Percentiles rank a stretch among this genome's conserved stretches.
Conservation (phyloP, 352 stramenopile genomes). For the Pythium dissimile region DNA sequence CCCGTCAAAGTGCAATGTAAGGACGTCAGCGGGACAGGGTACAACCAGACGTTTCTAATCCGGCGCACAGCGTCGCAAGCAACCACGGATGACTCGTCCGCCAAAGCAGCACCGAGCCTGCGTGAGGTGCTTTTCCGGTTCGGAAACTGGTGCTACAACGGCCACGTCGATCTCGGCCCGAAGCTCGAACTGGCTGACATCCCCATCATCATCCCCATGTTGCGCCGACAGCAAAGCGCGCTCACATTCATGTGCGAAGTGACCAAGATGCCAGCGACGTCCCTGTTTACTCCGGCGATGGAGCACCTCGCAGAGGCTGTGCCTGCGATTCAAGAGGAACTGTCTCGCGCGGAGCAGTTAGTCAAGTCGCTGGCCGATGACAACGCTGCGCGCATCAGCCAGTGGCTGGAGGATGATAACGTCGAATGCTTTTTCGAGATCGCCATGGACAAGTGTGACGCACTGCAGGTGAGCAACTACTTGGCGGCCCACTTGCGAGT, state of each 20-base stretch:
- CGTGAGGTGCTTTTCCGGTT: slow-evolving; percentile 94
- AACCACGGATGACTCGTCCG: neutral
- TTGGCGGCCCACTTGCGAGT: neutral
- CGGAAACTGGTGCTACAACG: slow-evolving; percentile 95
- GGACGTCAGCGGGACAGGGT: slow-evolving; percentile 72
- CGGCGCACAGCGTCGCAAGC: slow-evolving; percentile 42
- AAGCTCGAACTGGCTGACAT: slow-evolving; percentile 90
- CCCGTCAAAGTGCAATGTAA: slow-evolving; percentile 83
- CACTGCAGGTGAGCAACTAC: slow-evolving; percentile 47
- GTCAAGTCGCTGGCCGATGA: slow-evolving; percentile 56
- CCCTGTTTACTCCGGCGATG: slow-evolving; percentile 86
- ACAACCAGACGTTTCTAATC: slow-evolving; percentile 87
- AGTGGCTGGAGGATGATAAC: slow-evolving; percentile 90
- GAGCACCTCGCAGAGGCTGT: slow-evolving; percentile 78
- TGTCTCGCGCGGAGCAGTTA: slow-evolving; percentile 82
- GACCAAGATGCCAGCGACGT: slow-evolving; percentile 85
- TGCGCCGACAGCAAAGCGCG: slow-evolving; percentile 90
- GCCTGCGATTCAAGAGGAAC: slow-evolving; percentile 85
- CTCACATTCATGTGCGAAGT: slow-evolving; percentile 93
- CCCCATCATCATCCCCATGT: slow-evolving; percentile 92
- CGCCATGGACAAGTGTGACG: slow-evolving; percentile 60
- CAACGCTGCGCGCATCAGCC: slow-evolving; percentile 38
- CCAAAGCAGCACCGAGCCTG: slow-evolving; percentile 39
- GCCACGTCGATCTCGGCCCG: slow-evolving; percentile 87
- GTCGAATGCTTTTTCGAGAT: slow-evolving; percentile 93